Evolutionary conservation across 345 rosid species (phyloP), one percentile per base, ranked within the genome.

Genomic region (Salix suchowensis): DNA sequence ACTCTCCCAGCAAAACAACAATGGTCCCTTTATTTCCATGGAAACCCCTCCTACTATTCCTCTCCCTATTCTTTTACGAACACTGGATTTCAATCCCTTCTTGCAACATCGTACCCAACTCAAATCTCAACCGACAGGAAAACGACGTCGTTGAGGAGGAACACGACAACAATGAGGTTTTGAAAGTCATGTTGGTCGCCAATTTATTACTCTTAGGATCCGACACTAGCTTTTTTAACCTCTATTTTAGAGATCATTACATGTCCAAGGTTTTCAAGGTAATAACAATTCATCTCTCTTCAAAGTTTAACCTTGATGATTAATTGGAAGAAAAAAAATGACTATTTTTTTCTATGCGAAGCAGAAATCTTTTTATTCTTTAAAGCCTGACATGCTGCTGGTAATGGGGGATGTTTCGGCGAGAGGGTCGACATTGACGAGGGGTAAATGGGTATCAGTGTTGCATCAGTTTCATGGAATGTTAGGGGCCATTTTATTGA

Each of bases 331-430:
- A 34, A n/a, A 3, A 3, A n/a, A n/a, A 44, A 11, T 44, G 24
- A 24, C 12, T 24, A 2, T 26, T 10, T 28, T 9, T 28, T 68
- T 36, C 21, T 7, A 46, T 4, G 52, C 1, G 52, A 74, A 19
- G 73, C 92, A 90, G 94, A 88, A 87, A 82, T 90, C 94, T 12
- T 86, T 88, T 80, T 74, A 67, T 32, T 79, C 42, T 67, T 44
- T 90, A 87, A 85, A 85, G 72, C 92, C 91, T n/a, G 91, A 90
- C 78, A 84, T 90, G 90, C 82, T 88, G 75, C 67, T 90, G 74
- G 88, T 90, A 12, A 61, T 88, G 79, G 94, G 94, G 50, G 92
- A 90, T 79, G 71, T 90, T 69, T 86, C 92, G 21, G 91, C 88
- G 16, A 74, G 70, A 39, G 92, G 92, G 71, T 86, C 70, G 18